Conservation (phyloP, 345 rosid genomes). For the Odontarrhena argentea region DNA sequence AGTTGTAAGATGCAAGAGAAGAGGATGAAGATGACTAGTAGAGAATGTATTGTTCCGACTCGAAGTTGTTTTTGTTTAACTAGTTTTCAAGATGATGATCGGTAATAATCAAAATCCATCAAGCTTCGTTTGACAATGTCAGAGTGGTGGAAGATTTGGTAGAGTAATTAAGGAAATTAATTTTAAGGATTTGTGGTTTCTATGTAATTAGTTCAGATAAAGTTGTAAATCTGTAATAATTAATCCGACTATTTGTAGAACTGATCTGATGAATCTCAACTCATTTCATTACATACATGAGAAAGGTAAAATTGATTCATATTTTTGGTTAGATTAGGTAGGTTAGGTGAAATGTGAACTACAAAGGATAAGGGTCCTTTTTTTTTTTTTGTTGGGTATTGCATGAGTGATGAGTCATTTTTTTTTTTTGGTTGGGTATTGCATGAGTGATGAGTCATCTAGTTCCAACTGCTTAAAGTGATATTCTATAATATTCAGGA, state of each 20-base stretch:
- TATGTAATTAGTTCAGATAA: too few species aligned
- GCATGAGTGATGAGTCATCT: conserved; percentile 2
- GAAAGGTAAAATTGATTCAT: not conserved
- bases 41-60: conserved; percentile 28
- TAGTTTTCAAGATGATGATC: conserved; percentile 33
- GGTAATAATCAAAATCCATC: not conserved
- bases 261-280: conserved; percentile 7
- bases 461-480: conserved; percentile 9
- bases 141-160: conserved; percentile 14
- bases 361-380: not conserved
- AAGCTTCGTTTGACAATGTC: not conserved
- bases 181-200: too few species aligned
- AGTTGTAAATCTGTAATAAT: not conserved
- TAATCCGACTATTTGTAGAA: not conserved
- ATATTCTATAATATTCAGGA: not conserved
- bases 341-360: conserved; percentile 10
- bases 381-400: not conserved
- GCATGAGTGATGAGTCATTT: conserved; percentile 2
- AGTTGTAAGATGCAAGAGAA: conserved; percentile 22
- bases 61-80: conserved; percentile 34
- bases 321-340: conserved; percentile 3
- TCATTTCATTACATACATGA: not conserved
- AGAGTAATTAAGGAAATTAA: not conserved
- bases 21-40: conserved; percentile 31
- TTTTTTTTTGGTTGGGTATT: too few species aligned